These are phyloP conservation scores for Strobilomyces echinocephalus DNA, from an alignment of 768 basidiomycete genomes.

Conservation along the genomic window DNA sequence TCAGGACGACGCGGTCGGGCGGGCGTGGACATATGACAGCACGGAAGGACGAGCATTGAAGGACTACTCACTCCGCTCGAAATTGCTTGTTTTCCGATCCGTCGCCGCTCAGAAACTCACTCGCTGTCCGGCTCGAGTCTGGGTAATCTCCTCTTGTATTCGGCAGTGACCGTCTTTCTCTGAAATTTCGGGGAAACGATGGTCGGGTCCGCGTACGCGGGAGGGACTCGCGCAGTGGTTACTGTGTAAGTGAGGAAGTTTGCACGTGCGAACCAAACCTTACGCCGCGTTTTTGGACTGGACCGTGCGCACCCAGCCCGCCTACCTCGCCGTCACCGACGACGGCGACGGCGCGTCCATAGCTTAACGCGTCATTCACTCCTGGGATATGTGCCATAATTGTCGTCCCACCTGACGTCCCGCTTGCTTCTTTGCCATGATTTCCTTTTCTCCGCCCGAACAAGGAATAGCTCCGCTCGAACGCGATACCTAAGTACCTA, in stretches of 20 bases:
- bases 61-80: conserved; percentile 34
- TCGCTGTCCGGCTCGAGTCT: conserved; percentile 11
- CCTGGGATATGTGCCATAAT: conserved; percentile 23
- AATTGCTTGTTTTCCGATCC: conserved; percentile 35
- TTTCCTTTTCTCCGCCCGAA: conserved; percentile 32
- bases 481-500: conserved; percentile 4
- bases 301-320: conserved; percentile 22
- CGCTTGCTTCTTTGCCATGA: conserved; percentile 20
- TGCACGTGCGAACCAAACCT: conserved; percentile 33
- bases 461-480: conserved; percentile 33
- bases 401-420: conserved; percentile 11
- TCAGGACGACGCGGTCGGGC: conserved; percentile 2
- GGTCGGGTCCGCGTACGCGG: conserved; percentile 7
- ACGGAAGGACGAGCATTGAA: not conserved
- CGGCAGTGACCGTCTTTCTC: conserved; percentile 6
- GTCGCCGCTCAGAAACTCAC: conserved; percentile 34
- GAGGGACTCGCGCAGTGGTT: conserved; percentile 21
- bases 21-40: not conserved
- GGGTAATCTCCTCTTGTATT: conserved; percentile 8
- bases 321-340: conserved; percentile 10
- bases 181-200: conserved; percentile 6
- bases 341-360: conserved; percentile 19
- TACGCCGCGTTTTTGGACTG: conserved; percentile 25
- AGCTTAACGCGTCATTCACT: not conserved
- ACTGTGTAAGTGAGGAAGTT: conserved; percentile 23